Evolutionary conservation across 176 grass and related monocot genomes (phyloP), one percentile per base, ranked within the genome.

Genomic region (Oropetium thomaeum): DNA sequence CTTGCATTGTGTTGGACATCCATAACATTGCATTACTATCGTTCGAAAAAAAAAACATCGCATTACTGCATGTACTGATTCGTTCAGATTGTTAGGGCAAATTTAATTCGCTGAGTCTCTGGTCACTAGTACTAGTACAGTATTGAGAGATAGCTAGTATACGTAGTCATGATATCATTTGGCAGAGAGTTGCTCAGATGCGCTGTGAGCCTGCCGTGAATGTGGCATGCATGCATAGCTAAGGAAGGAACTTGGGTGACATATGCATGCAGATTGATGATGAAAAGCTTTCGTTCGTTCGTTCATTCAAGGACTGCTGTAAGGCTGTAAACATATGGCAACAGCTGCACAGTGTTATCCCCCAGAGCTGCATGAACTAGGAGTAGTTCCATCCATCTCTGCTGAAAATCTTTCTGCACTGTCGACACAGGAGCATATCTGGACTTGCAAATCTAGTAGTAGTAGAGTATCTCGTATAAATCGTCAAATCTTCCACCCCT

Each of bases 371-470:
- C 26, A 60, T 38, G 47, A 2, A 57, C 34, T 40, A 75, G 41
- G 58, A 78, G 58, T 37, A 40, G 74, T 61, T 66, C 62, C 62
- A 71, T 66, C 62, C 35, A 71, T 71, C 70, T 60, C 25, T 83
- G 85, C 41, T 54, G 12, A 55, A 64, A 61, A 80, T 88, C 80
- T 63, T 41, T 27, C 43, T 68, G 52, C 79, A 23, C 75, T 79
- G n/a, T n/a, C n/a, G 80, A 79, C 75, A 88, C 43, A 69, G 33
- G 62, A n/a, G n/a, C n/a, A n/a, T n/a, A n/a, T n/a, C 25, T 67
- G 33, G 32, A 45, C 68, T 62, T 63, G 59, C 28, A 47, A 79
- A 74, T 79, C 54, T 61, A n/a, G n/a, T n/a, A n/a, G n/a, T n/a
- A n/a, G n/a, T n/a, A n/a, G n/a, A n/a, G n/a, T n/a, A 43, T 48